Evolutionary conservation across 352 stramenopile species (phyloP).

Genomic region (Globisporangium irregulare): DNA sequence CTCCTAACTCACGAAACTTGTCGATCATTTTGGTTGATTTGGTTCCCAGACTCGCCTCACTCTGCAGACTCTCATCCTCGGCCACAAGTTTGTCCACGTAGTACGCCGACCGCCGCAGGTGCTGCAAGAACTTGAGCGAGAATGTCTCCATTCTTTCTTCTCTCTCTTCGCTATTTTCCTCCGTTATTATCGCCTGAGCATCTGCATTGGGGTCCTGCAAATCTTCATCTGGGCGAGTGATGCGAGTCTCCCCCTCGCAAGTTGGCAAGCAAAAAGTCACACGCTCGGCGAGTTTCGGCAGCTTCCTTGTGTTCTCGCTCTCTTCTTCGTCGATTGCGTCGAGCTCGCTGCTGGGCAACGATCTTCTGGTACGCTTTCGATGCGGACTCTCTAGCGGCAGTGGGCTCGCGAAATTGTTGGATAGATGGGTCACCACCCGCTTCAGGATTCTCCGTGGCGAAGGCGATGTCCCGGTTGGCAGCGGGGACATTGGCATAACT

Average conservation of each 20-base stretch:
- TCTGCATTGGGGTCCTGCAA: conserved; percentile 32
- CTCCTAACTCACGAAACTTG: conserved; percentile 34
- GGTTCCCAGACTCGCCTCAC: conserved; percentile 36
- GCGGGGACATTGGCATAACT: conserved; percentile 17
- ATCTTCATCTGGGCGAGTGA: conserved; percentile 52
- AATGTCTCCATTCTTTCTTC: conserved; percentile 47
- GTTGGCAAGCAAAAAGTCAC: conserved; percentile 54
- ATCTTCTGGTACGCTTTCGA: conserved; percentile 46
- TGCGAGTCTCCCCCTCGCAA: conserved; percentile 29
- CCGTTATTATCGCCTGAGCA: conserved; percentile 18
- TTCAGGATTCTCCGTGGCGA: conserved; percentile 39
- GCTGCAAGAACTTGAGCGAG: conserved; percentile 61
- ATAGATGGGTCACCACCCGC: conserved; percentile 19
- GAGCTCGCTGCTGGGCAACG: conserved; percentile 31
- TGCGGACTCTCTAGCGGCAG: conserved; percentile 31
- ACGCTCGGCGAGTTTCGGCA: conserved; percentile 43
- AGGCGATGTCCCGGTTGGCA: conserved; percentile 23
- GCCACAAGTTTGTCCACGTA: conserved; percentile 63
- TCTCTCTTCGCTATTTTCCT: conserved; percentile 37
- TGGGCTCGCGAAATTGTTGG: conserved; percentile 16
- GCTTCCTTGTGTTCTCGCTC: conserved; percentile 5
- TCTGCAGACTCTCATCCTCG: conserved; percentile 49
- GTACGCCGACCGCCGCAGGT: conserved; percentile 50
- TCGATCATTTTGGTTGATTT: conserved; percentile 25
- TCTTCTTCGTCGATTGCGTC: conserved; percentile 22